phyloP scores from a whole-genome alignment of 768 basidiomycete genomes.

The Phanerochaete carnosa region DNA sequence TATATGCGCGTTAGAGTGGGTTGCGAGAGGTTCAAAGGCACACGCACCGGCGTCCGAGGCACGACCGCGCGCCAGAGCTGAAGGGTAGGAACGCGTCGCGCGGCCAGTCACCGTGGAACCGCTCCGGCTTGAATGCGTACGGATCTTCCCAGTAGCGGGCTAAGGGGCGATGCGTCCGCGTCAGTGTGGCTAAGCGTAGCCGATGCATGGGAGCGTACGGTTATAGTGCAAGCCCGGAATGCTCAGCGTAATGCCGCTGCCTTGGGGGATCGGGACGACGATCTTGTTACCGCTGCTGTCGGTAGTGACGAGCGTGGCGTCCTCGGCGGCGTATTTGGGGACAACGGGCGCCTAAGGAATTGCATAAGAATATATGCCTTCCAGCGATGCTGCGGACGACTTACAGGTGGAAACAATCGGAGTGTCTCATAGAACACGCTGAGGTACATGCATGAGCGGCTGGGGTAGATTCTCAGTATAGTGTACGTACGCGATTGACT shows the following conservation, averaged over 20 bases:
- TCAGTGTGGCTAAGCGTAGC: background rate
- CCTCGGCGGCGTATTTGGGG: conserved; percentile 25
- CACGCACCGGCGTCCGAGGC: conserved; percentile 17
- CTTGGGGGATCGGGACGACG: conserved; percentile 26
- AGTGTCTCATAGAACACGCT: too few species aligned
- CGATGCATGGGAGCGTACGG: conserved; percentile 33
- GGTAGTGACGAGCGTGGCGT: conserved; percentile 23
- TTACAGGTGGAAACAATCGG: too few species aligned
- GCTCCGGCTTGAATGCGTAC: conserved; percentile 36
- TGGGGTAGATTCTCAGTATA: background rate
- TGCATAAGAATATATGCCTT: too few species aligned
- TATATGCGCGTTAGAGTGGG: background rate
- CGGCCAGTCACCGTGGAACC: conserved; percentile 49
- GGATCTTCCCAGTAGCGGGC: conserved; percentile 40
- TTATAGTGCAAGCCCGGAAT: conserved; percentile 24
- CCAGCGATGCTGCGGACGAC: too few species aligned
- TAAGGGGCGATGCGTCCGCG: conserved; percentile 8
- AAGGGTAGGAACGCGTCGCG: conserved; percentile 55
- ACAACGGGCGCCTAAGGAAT: too few species aligned
- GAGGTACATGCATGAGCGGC: too few species aligned
- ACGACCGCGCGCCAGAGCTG: conserved; percentile 44
- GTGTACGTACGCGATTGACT: too few species aligned
- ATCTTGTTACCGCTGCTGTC: conserved; percentile 22
- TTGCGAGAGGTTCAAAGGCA: background rate
- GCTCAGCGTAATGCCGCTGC: conserved; percentile 22